Conservation (phyloP, 805 yeast species). For the Metschnikowia santaceciliae region DNA sequence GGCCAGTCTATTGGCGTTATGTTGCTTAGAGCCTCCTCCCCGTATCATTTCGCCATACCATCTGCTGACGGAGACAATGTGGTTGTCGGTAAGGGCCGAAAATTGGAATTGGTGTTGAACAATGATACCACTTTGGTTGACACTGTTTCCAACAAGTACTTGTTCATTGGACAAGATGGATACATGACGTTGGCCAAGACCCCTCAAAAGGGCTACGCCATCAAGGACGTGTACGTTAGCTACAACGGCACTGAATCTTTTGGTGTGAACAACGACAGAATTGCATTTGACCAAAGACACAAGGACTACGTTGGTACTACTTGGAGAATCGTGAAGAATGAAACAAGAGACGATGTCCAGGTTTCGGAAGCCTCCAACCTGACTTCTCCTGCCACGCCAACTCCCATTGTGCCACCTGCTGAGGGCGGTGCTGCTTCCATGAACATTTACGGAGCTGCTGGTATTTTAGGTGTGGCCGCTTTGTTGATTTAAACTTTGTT, state of each 20-base stretch:
- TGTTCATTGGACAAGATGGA: conserved; percentile 7
- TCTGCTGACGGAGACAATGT: conserved; percentile 4
- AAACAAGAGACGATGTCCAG: neutral
- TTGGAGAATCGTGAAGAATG: neutral
- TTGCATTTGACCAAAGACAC: neutral
- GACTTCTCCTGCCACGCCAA: neutral
- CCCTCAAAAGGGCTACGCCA: conserved; percentile 6
- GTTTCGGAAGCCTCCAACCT: neutral
- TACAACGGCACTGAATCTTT: neutral
- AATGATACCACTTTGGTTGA: conserved; percentile 20
- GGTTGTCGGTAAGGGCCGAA: conserved; percentile 6
- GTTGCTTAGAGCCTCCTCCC: conserved; percentile 22
- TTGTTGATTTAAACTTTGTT: neutral
- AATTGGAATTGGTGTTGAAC: conserved; percentile 16
- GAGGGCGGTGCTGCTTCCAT: neutral
- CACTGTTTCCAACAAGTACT: conserved; percentile 11
- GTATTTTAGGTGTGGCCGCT: conserved; percentile 1
- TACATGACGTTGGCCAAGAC: neutral
- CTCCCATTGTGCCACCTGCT: neutral
- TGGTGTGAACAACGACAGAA: neutral
- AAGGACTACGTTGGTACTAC: neutral
- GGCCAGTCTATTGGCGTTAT: conserved; percentile 17
- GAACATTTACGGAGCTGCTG: neutral
- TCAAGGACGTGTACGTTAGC: conserved; percentile 5
- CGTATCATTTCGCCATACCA: conserved; percentile 15